Evolutionary conservation across 2,329 filamentous ascomycete genomes (phyloP).

Genomic region (Apiospora kogelbergensis): DNA sequence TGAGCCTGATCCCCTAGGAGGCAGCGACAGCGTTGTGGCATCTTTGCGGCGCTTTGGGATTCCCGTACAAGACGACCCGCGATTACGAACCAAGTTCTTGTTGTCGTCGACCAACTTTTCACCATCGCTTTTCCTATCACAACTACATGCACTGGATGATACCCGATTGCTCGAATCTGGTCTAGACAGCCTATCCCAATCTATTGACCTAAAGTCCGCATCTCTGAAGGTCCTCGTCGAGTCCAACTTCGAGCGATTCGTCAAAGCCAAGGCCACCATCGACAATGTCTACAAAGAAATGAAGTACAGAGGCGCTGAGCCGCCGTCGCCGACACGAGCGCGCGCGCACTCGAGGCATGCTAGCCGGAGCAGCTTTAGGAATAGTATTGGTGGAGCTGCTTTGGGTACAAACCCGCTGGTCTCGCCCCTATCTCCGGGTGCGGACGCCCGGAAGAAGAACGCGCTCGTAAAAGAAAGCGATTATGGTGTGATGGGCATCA

Average conservation of each 20-base stretch:
- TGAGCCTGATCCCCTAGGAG: conserved; percentile 89
- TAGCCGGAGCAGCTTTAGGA: conserved; percentile 67
- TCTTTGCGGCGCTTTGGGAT: conserved; percentile 75
- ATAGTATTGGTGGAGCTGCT: conserved; percentile 40
- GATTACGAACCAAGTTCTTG: conserved; percentile 80
- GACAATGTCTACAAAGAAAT: conserved; percentile 99
- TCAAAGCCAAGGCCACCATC: conserved; percentile 94
- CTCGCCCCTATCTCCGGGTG: conserved; percentile 35
- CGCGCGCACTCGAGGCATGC: conserved; percentile 63
- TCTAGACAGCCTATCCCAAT: conserved; percentile 81
- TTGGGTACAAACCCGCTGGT: conserved; percentile 40
- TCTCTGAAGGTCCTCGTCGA: conserved; percentile 95
- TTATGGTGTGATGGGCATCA: conserved; percentile 86
- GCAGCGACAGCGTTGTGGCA: conserved; percentile 80
- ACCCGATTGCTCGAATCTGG: conserved; percentile 79
- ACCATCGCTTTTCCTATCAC: conserved; percentile 85
- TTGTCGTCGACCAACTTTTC: conserved; percentile 96
- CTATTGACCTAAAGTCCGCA: conserved; percentile 96
- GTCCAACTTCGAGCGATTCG: conserved; percentile 97
- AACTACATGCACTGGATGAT: conserved; percentile 84
- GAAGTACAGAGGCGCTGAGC: conserved; percentile 69
- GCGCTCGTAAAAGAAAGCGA: conserved; percentile 90
- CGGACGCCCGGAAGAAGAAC: conserved; percentile 75
- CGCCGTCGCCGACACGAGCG: conserved; percentile 39
- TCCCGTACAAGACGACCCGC: conserved; percentile 79